These are phyloP conservation scores for Epichloe hybrida DNA, from an alignment of 2,329 filamentous ascomycete species.

Conservation along the genomic window DNA sequence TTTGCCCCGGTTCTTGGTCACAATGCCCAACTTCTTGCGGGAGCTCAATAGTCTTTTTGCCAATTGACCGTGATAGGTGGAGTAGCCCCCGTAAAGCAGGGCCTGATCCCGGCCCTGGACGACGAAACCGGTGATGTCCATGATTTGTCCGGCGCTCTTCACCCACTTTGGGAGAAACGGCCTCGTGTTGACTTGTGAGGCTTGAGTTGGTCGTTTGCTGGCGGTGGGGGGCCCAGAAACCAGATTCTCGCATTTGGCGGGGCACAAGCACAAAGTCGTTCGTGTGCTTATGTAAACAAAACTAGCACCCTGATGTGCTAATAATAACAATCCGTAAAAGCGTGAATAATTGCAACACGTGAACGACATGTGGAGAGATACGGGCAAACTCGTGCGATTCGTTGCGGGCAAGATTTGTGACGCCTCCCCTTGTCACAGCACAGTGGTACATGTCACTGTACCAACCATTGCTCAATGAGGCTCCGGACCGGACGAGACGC, in stretches of 20 bases:
- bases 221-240: not conserved
- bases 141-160: conserved; percentile 21
- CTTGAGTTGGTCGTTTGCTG: not conserved
- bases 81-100: conserved; percentile 79
- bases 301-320: not conserved
- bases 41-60: conserved; percentile 69
- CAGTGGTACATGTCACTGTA: too few species aligned
- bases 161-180: not conserved
- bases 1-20: conserved; percentile 77
- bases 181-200: not conserved
- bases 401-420: too few species aligned
- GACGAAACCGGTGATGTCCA: conserved; percentile 86
- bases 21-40: conserved; percentile 72
- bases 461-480: too few species aligned
- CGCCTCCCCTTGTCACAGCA: too few species aligned
- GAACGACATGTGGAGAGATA: too few species aligned
- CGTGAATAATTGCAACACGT: too few species aligned
- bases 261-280: not conserved
- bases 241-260: not conserved
- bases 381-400: too few species aligned
- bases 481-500: too few species aligned
- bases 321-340: too few species aligned
- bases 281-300: not conserved
- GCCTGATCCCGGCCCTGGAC: conserved; percentile 68
- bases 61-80: conserved; percentile 67